These are phyloP conservation scores for Arxiozyma slooffiae DNA, from an alignment of 1,139 yeast genomes.

Conservation along the genomic window DNA sequence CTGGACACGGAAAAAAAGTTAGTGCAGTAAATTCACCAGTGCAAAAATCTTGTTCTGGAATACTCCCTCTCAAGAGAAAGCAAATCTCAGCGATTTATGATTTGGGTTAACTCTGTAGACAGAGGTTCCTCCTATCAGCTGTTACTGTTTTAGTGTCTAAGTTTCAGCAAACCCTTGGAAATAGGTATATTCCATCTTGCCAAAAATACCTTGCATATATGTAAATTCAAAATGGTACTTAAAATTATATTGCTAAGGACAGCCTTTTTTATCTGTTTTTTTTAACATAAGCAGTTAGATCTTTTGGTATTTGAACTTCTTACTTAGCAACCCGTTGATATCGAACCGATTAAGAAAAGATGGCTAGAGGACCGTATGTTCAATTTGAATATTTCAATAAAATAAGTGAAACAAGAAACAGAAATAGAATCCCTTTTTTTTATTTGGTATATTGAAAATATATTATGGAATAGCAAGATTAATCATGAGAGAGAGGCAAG, in stretches of 20 bases:
- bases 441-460: background rate
- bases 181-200: background rate
- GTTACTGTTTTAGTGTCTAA: background rate
- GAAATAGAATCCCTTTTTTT: too few species aligned
- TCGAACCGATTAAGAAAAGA: conserved; percentile 34
- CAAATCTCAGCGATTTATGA: background rate
- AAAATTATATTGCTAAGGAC: too few species aligned
- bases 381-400: background rate
- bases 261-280: too few species aligned
- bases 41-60: background rate
- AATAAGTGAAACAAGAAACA: background rate
- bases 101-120: too few species aligned
- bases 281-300: too few species aligned
- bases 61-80: background rate
- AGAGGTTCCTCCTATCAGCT: background rate
- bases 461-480: too few species aligned
- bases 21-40: background rate
- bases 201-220: background rate
- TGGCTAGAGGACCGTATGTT: conserved; percentile 96
- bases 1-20: background rate
- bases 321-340: background rate
- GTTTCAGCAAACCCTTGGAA: background rate
- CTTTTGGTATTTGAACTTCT: too few species aligned
- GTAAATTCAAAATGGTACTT: background rate
- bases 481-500: background rate